These are phyloP conservation scores for Sclerotinia sclerotiorum DNA, from an alignment of 2,329 filamentous ascomycete genomes.

Conservation along the genomic window DNA sequence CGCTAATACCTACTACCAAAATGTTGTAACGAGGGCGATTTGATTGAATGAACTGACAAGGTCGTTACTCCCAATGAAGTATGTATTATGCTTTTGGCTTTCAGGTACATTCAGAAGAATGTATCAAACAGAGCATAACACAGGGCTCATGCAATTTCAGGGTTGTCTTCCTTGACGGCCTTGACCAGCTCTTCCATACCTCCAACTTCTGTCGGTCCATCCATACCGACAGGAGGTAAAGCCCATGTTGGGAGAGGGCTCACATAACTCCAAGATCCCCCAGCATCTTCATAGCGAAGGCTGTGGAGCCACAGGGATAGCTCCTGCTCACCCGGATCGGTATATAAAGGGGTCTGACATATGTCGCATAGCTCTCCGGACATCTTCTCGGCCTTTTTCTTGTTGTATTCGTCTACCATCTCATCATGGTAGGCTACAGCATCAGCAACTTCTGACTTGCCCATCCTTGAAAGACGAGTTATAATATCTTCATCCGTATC, in stretches of 20 bases:
- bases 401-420: constrained; percentile 87
- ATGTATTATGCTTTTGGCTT: not conserved
- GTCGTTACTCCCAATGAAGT: not conserved
- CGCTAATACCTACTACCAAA: not conserved
- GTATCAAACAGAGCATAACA: not conserved
- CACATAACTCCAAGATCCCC: constrained; percentile 82
- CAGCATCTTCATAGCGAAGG: constrained; percentile 79
- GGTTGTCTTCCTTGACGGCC: constrained; percentile 44
- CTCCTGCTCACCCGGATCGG: constrained; percentile 86
- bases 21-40: not conserved
- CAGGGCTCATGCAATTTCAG: constrained; percentile 37
- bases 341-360: constrained; percentile 87
- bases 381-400: constrained; percentile 89
- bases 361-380: constrained; percentile 78
- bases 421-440: constrained; percentile 92
- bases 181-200: constrained; percentile 59
- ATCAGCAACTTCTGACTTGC: constrained; percentile 88
- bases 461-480: constrained; percentile 80
- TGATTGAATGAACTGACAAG: too few relatives aligned
- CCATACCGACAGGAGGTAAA: constrained; percentile 60
- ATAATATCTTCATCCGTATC: constrained; percentile 90
- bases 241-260: constrained; percentile 87
- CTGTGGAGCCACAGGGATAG: constrained; percentile 93
- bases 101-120: constrained; percentile 14
- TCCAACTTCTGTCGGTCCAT: constrained; percentile 68